These are phyloP conservation scores for Pleurotus tuoliensis DNA, from an alignment of 768 basidiomycete genomes.

Conservation along the genomic window DNA sequence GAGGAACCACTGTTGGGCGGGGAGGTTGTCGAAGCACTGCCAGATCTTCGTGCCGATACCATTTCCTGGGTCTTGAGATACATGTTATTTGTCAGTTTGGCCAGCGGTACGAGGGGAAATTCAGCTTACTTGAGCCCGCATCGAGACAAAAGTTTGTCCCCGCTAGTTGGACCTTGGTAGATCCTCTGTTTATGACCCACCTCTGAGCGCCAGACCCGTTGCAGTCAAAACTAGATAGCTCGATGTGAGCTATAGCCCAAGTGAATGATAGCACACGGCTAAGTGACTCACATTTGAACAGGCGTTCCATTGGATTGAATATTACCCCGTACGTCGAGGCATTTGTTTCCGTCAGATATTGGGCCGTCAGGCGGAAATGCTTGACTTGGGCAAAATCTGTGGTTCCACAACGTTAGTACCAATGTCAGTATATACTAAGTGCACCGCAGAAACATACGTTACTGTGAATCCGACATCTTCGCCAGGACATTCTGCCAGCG, in stretches of 20 bases:
- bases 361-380: background rate
- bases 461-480: conserved; percentile 3
- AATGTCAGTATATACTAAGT: no score
- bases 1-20: conserved; percentile 5
- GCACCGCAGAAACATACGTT: conserved; percentile 11
- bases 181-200: conserved; percentile 25
- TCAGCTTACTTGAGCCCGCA: conserved; percentile 25
- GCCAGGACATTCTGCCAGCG: background rate
- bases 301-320: background rate
- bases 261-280: background rate
- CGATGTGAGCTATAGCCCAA: background rate
- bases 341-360: background rate
- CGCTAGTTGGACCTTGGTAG: conserved; percentile 23
- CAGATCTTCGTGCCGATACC: conserved; percentile 3
- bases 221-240: background rate
- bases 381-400: background rate
- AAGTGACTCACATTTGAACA: background rate
- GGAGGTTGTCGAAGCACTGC: conserved; percentile 2
- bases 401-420: background rate
- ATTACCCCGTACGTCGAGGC: background rate
- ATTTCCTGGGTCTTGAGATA: background rate
- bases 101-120: background rate
- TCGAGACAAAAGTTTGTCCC: conserved; percentile 30
- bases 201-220: conserved; percentile 17
- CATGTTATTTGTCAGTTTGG: background rate